phyloP scores from a whole-genome alignment of 2,329 filamentous ascomycete species.

The Atkinsonella texensis region DNA sequence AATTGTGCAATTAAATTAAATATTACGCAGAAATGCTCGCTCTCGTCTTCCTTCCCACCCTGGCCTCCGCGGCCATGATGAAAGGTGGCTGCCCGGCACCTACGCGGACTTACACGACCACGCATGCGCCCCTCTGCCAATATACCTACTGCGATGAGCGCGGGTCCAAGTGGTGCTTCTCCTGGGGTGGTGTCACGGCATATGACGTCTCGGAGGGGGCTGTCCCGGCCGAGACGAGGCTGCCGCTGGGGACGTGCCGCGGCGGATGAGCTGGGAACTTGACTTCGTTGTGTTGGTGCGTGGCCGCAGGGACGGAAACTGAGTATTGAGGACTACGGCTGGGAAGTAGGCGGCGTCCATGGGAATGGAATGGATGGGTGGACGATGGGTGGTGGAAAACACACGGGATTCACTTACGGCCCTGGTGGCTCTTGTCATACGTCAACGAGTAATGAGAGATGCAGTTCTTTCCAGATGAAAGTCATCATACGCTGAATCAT shows the following conservation, averaged over 20 bases:
- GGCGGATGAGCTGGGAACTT: background rate
- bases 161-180: constrained; percentile 24
- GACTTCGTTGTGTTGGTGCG: no score
- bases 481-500: background rate
- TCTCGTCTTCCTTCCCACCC: constrained; percentile 1
- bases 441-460: no score
- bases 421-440: no score
- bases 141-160: constrained; percentile 23
- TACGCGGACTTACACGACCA: background rate
- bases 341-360: no score
- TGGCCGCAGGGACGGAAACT: no score
- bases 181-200: constrained; percentile 25
- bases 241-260: constrained; percentile 19
- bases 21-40: no score
- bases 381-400: no score
- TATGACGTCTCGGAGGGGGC: constrained; percentile 21
- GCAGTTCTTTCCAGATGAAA: no score
- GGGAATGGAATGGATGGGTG: no score
- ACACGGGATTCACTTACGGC: no score
- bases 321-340: no score
- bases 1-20: no score
- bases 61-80: background rate
- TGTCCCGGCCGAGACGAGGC: constrained; percentile 25
- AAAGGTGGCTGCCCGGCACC: background rate
- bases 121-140: constrained; percentile 18